These are phyloP conservation scores for Neonectria coccinea DNA, from an alignment of 2,329 filamentous ascomycete species.

Conservation along the genomic window DNA sequence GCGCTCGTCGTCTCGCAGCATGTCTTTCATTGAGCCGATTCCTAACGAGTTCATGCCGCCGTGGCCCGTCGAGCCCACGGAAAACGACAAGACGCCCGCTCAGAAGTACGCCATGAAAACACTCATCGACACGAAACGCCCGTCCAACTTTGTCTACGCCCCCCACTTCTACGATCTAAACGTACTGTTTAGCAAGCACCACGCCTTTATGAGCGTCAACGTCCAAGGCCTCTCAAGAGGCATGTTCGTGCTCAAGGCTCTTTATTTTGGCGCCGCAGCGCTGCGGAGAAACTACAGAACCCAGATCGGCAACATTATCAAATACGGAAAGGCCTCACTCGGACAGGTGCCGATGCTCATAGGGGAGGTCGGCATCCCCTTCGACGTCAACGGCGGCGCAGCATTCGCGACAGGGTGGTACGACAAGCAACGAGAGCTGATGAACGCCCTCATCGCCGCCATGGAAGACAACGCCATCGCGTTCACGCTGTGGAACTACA, in stretches of 20 bases:
- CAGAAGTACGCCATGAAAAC: constrained; percentile 47
- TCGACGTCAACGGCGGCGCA: constrained; percentile 53
- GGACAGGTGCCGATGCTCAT: constrained; percentile 53
- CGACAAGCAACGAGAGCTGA: constrained; percentile 54
- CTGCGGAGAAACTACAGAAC: constrained; percentile 54
- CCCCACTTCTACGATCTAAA: constrained; percentile 59
- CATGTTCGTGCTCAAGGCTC: constrained; percentile 54
- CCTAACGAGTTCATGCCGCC: constrained; percentile 57
- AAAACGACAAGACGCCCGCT: constrained; percentile 15
- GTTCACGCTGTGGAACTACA: constrained; percentile 57
- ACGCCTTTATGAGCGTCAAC: constrained; percentile 53
- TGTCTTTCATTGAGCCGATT: constrained; percentile 56
- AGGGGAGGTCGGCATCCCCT: constrained; percentile 56
- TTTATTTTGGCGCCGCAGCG: constrained; percentile 55
- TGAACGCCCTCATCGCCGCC: constrained; percentile 53
- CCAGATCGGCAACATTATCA: constrained; percentile 53
- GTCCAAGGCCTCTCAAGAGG: constrained; percentile 56
- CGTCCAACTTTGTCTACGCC: constrained; percentile 53
- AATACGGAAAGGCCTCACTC: constrained; percentile 49
- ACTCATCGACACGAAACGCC: constrained; percentile 44
- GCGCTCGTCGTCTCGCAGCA: constrained; percentile 43
- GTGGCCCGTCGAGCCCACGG: constrained; percentile 44
- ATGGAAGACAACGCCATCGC: constrained; percentile 55
- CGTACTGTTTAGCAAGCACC: constrained; percentile 53
- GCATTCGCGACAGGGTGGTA: constrained; percentile 54